Conservation (phyloP, 306 rosid species). For the Oemleria cerasiformis region DNA sequence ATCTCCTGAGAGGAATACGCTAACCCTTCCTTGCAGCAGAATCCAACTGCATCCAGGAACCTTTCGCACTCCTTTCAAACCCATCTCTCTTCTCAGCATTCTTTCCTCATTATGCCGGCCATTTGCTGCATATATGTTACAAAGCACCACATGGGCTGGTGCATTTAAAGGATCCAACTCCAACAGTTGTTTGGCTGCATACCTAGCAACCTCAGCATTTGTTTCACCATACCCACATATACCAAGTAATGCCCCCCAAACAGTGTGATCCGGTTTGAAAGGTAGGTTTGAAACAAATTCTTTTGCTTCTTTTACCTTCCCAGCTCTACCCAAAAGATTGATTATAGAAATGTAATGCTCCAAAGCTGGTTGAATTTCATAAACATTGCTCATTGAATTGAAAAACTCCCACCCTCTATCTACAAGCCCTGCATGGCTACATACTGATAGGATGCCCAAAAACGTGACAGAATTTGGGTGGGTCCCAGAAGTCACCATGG, state of each 20-base stretch:
- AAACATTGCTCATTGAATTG: constrained; percentile 41
- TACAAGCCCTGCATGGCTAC: constrained; percentile 64
- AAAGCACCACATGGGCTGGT: constrained; percentile 59
- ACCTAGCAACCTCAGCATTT: constrained; percentile 43
- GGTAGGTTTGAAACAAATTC: constrained; percentile 61
- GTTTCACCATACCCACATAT: constrained; percentile 46
- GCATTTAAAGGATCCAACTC: constrained; percentile 68
- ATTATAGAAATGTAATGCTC: constrained; percentile 68
- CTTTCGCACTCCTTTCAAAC: constrained; percentile 62
- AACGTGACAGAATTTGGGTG: constrained; percentile 61
- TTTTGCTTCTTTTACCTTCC: constrained; percentile 59
- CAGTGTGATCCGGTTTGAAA: constrained; percentile 46
- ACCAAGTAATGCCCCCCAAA: constrained; percentile 79
- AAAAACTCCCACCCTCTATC: constrained; percentile 50
- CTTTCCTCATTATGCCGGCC: constrained; percentile 44
- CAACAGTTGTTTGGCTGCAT: constrained; percentile 51
- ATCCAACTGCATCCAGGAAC: constrained; percentile 82
- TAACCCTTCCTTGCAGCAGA: constrained; percentile 43
- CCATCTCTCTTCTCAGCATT: constrained; percentile 64
- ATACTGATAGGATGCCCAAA: constrained; percentile 62
- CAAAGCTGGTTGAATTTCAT: constrained; percentile 51
- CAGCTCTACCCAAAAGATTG: constrained; percentile 73
- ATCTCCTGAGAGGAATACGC: constrained; percentile 50
- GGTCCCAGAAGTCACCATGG: constrained; percentile 48
- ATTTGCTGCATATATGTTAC: constrained; percentile 63